Conservation (phyloP, 768 basidiomycete species). For the Myochromella boudieri region DNA sequence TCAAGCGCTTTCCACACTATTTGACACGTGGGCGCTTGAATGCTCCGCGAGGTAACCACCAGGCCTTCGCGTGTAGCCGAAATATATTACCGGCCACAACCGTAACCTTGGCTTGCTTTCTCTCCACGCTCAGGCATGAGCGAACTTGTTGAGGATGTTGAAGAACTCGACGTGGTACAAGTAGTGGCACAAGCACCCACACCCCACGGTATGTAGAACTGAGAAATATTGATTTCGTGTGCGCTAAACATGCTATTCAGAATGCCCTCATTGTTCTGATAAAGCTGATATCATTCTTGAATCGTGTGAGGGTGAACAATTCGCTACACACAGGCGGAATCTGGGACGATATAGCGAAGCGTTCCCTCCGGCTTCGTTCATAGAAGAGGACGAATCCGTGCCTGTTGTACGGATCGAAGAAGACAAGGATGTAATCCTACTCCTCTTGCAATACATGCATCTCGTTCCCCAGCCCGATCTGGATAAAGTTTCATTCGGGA, state of each 20-base stretch:
- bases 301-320: slow-evolving; percentile 5
- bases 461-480: slow-evolving; percentile 12
- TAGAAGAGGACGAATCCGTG: not conserved
- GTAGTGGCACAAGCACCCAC: too few relatives aligned
- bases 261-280: slow-evolving; percentile 1
- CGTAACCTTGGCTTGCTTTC: too few relatives aligned
- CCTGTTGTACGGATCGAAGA: slow-evolving; percentile 4
- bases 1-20: too few relatives aligned
- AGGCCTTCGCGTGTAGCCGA: too few relatives aligned
- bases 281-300: slow-evolving; percentile 3
- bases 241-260: not conserved
- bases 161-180: too few relatives aligned
- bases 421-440: not conserved
- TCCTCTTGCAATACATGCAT: slow-evolving; percentile 12
- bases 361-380: slow-evolving; percentile 1
- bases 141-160: too few relatives aligned
- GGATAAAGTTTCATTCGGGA: not conserved
- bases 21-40: too few relatives aligned
- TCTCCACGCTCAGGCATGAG: too few relatives aligned
- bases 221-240: not conserved
- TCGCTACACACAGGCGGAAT: slow-evolving; percentile 8
- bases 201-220: too few relatives aligned
- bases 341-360: slow-evolving; percentile 7
- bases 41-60: too few relatives aligned
- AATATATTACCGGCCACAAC: too few relatives aligned